Evolutionary conservation across 495 filamentous ascomycete species (phyloP).

Genomic region (Penicillium samsonianum): DNA sequence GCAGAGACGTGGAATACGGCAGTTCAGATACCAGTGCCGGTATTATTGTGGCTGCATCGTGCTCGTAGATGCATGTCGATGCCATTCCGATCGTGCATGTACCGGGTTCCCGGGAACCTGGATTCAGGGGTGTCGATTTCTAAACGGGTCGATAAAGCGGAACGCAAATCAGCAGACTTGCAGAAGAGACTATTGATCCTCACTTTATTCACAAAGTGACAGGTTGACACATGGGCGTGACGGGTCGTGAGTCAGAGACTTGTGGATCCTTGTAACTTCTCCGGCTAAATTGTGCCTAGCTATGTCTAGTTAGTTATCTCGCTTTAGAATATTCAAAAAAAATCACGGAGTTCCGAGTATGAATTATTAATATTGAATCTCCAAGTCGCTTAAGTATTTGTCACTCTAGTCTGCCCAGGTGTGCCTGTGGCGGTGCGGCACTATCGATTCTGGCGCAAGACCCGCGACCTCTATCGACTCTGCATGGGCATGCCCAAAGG

Average conservation of each 20-base stretch:
- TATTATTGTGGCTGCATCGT: constrained; percentile 43
- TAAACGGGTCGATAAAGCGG: too few relatives aligned
- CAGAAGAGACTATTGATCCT: constrained; percentile 9
- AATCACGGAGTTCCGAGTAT: too few relatives aligned
- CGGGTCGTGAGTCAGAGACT: constrained; percentile 5
- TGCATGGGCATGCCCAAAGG: neutral
- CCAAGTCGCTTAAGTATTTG: constrained; percentile 23
- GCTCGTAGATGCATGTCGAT: constrained; percentile 33
- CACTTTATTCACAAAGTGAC: constrained; percentile 13
- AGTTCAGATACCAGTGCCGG: constrained; percentile 49
- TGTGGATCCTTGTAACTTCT: too few relatives aligned
- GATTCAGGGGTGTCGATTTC: constrained; percentile 4
- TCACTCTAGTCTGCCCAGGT: constrained; percentile 24
- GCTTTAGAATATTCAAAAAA: too few relatives aligned
- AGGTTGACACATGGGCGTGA: constrained; percentile 13
- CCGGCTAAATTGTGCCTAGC: too few relatives aligned
- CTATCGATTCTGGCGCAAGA: constrained; percentile 29
- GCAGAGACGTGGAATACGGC: constrained; percentile 56
- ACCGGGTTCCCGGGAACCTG: constrained; percentile 14
- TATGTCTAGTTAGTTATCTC: too few relatives aligned
- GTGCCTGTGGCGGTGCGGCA: constrained; percentile 34
- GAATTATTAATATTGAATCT: neutral
- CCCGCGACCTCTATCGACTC: constrained; percentile 25
- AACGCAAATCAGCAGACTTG: neutral
- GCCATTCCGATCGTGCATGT: neutral